Evolutionary conservation across 345 rosid genomes (phyloP).

Genomic region (Punica granatum): DNA sequence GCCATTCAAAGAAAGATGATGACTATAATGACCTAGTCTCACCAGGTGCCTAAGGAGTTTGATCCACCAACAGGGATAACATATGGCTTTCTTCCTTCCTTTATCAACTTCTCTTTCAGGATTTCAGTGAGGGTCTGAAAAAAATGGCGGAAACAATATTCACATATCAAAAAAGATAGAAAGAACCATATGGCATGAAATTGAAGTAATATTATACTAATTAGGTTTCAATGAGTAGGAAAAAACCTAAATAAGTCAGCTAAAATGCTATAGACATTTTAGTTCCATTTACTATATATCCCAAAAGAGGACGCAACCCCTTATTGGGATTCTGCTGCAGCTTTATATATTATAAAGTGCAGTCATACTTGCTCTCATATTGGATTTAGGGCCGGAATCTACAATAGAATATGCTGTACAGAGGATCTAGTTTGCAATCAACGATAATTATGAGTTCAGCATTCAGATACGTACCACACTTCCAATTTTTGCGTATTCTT

Average conservation of each 20-base stretch:
- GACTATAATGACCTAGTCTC: slow-evolving; percentile 20
- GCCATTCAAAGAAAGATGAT: neutral
- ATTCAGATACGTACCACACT: slow-evolving; percentile 54
- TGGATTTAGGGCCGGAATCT: no score
- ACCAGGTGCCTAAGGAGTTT: slow-evolving; percentile 92
- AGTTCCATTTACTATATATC: neutral
- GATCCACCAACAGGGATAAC: slow-evolving; percentile 97
- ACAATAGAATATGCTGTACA: neutral
- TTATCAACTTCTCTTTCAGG: slow-evolving; percentile 66
- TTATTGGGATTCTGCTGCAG: neutral
- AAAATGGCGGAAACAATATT: neutral
- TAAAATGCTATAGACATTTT: neutral
- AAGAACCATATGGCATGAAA: neutral
- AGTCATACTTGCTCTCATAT: neutral
- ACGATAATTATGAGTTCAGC: neutral
- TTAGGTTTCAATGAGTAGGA: neutral
- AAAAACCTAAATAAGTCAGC: no score
- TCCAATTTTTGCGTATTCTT: slow-evolving; percentile 77
- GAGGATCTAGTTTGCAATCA: neutral
- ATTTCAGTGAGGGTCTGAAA: slow-evolving; percentile 60
- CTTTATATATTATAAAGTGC: neutral
- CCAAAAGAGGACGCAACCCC: neutral
- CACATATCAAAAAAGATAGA: neutral
- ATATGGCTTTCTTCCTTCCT: slow-evolving; percentile 80
- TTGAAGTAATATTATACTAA: neutral